Evolutionary conservation across 208 protist species (phyloP).

Genomic region (Acanthamoeba sp.): DNA sequence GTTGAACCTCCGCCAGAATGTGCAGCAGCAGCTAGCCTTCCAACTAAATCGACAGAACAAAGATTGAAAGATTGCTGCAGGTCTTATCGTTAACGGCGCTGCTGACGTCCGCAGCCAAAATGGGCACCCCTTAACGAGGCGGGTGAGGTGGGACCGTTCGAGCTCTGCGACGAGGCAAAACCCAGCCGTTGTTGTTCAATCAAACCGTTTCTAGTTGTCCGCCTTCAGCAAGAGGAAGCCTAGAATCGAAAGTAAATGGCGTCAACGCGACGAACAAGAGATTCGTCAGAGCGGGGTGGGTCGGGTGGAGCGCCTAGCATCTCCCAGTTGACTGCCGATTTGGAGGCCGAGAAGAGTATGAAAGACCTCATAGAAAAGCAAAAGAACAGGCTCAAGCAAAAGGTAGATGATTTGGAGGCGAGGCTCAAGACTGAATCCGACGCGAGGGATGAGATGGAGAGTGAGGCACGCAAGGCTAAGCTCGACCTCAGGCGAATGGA

Average conservation of each 20-base stretch:
- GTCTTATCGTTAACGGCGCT: no score
- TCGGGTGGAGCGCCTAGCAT: not conserved
- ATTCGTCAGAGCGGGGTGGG: not conserved
- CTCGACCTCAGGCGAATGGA: conserved; percentile 16
- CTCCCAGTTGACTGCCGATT: conserved; percentile 40
- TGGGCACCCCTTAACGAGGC: no score
- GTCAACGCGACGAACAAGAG: not conserved
- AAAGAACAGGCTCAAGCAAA: conserved; percentile 44
- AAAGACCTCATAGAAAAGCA: conserved; percentile 43
- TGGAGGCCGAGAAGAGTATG: conserved; percentile 34
- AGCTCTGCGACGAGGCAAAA: no score
- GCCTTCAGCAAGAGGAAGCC: no score
- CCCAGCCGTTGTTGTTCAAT: no score
- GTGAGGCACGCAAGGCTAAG: not conserved
- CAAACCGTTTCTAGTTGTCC: no score
- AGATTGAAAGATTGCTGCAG: no score
- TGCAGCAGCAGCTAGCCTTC: no score
- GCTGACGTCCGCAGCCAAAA: no score
- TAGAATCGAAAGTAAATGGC: conserved; percentile 1
- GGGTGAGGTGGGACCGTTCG: no score
- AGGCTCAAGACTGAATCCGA: conserved; percentile 31
- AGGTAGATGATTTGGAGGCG: conserved; percentile 28
- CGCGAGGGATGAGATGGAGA: conserved; percentile 34
- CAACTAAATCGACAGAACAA: no score
- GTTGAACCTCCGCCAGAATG: no score